Conservation (phyloP, 371 early-diverging fungal genomes). For the Rhizomucor miehei region DNA sequence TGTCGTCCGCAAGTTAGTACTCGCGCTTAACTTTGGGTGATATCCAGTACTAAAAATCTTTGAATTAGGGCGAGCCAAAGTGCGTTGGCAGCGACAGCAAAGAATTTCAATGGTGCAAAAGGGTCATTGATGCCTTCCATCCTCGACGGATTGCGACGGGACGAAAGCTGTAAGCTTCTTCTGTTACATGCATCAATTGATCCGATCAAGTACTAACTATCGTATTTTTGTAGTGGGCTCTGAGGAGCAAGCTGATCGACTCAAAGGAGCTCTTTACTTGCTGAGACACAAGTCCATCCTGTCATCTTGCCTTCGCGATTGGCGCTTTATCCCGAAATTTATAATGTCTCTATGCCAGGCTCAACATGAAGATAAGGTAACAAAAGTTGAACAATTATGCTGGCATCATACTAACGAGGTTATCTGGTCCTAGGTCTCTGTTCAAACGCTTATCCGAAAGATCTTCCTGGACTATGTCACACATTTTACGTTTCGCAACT, state of each 20-base stretch:
- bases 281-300: slow-evolving; percentile 51
- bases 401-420: background rate
- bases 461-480: slow-evolving; percentile 60
- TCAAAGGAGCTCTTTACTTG: slow-evolving; percentile 80
- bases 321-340: slow-evolving; percentile 62
- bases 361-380: slow-evolving; percentile 76
- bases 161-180: slow-evolving; percentile 26
- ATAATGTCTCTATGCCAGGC: slow-evolving; percentile 61
- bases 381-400: background rate
- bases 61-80: slow-evolving; percentile 52
- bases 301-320: slow-evolving; percentile 61
- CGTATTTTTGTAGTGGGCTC: slow-evolving; percentile 14
- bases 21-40: background rate
- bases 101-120: slow-evolving; percentile 60
- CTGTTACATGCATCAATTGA: too few relatives aligned
- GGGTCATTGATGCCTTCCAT: slow-evolving; percentile 53
- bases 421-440: slow-evolving; percentile 43
- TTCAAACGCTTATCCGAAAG: slow-evolving; percentile 72
- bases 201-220: too few relatives aligned
- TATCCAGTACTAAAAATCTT: background rate
- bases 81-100: slow-evolving; percentile 51
- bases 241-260: slow-evolving; percentile 50
- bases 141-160: slow-evolving; percentile 51
- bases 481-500: slow-evolving; percentile 7
- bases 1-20: slow-evolving; percentile 50